phyloP scores from a whole-genome alignment of 176 grass and related monocot genomes.

The Bromus sterilis region DNA sequence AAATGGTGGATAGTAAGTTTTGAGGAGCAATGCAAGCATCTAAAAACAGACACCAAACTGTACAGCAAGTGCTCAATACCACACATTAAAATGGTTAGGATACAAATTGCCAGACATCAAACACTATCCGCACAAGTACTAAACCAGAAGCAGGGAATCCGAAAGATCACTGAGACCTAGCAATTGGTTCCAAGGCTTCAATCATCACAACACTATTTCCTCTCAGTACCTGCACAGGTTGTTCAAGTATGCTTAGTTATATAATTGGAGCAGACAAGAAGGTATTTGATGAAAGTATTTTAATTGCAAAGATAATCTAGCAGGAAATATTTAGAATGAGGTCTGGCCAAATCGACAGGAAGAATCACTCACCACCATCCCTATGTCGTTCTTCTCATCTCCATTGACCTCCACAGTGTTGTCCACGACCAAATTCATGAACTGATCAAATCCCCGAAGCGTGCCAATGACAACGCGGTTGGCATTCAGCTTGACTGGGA shows the following conservation, averaged over 20 bases:
- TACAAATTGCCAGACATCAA: background rate
- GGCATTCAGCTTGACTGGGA: conserved; percentile 84
- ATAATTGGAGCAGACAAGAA: background rate
- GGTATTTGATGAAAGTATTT: background rate
- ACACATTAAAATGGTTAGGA: background rate
- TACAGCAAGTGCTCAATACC: background rate
- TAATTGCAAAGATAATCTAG: background rate
- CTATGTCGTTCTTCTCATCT: conserved; percentile 86
- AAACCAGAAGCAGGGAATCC: background rate
- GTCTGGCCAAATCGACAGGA: background rate
- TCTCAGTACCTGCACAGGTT: conserved; percentile 62
- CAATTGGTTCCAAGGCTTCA: conserved; percentile 79
- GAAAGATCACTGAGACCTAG: conserved; percentile 33
- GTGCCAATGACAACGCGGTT: conserved; percentile 84
- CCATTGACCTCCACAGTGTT: conserved; percentile 89
- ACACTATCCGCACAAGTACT: background rate
- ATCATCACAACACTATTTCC: conserved; percentile 98
- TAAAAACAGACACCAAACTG: background rate
- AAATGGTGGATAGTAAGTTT: too few relatives aligned
- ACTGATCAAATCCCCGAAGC: conserved; percentile 88
- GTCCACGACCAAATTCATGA: conserved; percentile 92
- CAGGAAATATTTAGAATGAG: background rate
- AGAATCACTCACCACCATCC: conserved; percentile 74
- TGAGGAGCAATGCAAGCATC: background rate
- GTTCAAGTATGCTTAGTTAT: background rate